Base-by-base conservation (phyloP, 352 stramenopile genomes). In the Detonula confervacea region DNA sequence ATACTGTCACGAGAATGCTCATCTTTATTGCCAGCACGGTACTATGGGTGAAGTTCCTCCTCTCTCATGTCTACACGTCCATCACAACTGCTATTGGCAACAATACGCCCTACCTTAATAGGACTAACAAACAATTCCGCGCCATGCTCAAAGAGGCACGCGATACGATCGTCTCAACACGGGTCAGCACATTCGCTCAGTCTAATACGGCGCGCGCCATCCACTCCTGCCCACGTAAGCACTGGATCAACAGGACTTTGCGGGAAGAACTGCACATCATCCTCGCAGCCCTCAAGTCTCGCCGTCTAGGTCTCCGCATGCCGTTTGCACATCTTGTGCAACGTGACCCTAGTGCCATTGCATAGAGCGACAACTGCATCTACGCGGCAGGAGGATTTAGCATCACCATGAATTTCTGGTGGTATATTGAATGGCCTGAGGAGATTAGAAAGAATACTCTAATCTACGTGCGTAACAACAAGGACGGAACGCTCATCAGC, bases 201-300 rank as follows among this genome's bases (percentile, higher is more conserved):
- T 30, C 1, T 8, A 1, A 67, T 11, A 22, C 12, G 20, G 54
- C 52, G 0, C 25, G 18, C 20, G 18, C 8, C 16, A 9, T 71
- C 1, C 56, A 82, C 30, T 11, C n/a, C 5, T 63, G 12, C 1
- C 27, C 8, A 22, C 1, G 30, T 12, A 16, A 29, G 9, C 55
- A 73, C 24, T 57, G 16, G 12, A 72, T 83, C 27, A 77, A 77
- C 67, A 29, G 1, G 0, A 73, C 73, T 12, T 14, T 72, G 2
- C 4, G 20, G 5, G 18, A 62, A 27, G 73, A 82, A 37, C 25
- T 77, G 0, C 9, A 63, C 33, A 24, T 73, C 16, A 52, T 73
- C 8, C 33, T 25, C 33, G 2, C 44, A 20, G 18, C 33, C 11
- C 27, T 33, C 1, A 16, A 52, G 14, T 25, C 2, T 2, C 14